Evolutionary conservation across 768 basidiomycete genomes (phyloP).

Genomic region (Trichaptum fuscoviolaceum): DNA sequence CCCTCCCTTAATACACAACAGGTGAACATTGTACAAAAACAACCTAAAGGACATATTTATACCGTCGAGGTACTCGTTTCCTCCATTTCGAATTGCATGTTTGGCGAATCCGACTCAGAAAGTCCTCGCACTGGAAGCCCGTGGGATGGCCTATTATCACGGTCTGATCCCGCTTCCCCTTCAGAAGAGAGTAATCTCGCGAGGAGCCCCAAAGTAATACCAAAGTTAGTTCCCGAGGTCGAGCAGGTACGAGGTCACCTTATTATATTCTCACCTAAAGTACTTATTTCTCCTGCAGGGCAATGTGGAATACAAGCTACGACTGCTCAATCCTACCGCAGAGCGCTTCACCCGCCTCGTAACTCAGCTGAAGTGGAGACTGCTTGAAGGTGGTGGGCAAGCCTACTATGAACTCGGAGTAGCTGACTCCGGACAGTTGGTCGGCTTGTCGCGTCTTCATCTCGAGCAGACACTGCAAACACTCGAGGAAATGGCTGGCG

Average conservation of each 20-base stretch:
- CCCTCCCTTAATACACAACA: neutral
- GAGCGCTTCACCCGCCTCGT: slow-evolving; percentile 78
- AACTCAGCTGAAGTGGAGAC: slow-evolving; percentile 94
- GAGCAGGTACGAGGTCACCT: slow-evolving; percentile 43
- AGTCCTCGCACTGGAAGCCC: slow-evolving; percentile 75
- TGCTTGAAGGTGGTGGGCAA: slow-evolving; percentile 78
- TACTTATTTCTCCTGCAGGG: slow-evolving; percentile 38
- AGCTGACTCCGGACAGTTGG: slow-evolving; percentile 80
- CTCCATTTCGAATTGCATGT: slow-evolving; percentile 41
- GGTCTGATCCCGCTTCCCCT: slow-evolving; percentile 37
- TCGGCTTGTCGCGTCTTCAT: slow-evolving; percentile 70
- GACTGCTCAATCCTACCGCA: slow-evolving; percentile 73
- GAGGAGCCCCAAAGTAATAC: slow-evolving; percentile 33
- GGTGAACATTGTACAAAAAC: neutral
- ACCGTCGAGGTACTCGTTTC: slow-evolving; percentile 12
- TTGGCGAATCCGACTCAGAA: slow-evolving; percentile 79
- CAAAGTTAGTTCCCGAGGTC: slow-evolving; percentile 69
- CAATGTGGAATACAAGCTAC: slow-evolving; percentile 93
- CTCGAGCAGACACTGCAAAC: slow-evolving; percentile 81
- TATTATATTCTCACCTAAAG: neutral
- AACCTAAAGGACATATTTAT: slow-evolving; percentile 15
- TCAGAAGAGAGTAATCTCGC: slow-evolving; percentile 22
- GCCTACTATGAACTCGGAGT: slow-evolving; percentile 83
- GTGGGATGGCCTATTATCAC: slow-evolving; percentile 72
- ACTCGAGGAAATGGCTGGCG: slow-evolving; percentile 89